Conservation (phyloP, 257 asterid genomes). For the Thymus mandschuricus region DNA sequence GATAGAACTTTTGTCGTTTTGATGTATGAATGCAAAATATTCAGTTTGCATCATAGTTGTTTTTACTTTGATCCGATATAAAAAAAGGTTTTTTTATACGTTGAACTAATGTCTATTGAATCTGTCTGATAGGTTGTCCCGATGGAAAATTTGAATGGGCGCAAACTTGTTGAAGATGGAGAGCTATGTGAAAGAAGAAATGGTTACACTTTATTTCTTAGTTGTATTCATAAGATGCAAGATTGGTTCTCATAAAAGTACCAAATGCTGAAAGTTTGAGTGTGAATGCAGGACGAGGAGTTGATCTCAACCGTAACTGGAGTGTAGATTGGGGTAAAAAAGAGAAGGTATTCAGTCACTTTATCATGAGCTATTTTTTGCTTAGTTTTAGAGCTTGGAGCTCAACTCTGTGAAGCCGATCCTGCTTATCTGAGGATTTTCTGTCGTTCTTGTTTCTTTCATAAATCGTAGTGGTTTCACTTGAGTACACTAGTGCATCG, state of each 20-base stretch:
- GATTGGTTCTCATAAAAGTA: slow-evolving; percentile 11
- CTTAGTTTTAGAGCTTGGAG: slow-evolving; percentile 7
- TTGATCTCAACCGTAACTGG: slow-evolving; percentile 96
- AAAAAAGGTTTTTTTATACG: no score
- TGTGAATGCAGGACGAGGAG: slow-evolving; percentile 84
- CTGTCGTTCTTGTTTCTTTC: background rate
- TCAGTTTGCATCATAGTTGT: background rate
- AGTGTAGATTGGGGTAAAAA: slow-evolving; percentile 98
- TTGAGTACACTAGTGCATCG: slow-evolving; percentile 8
- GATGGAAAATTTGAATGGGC: slow-evolving; percentile 89
- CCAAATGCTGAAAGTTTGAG: slow-evolving; percentile 21
- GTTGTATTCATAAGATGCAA: slow-evolving; percentile 21
- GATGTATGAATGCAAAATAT: background rate
- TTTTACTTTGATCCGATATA: background rate
- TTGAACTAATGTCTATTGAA: slow-evolving; percentile 29
- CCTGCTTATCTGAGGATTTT: slow-evolving; percentile 10
- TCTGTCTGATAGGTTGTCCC: slow-evolving; percentile 74
- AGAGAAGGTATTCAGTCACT: slow-evolving; percentile 69
- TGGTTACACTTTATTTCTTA: slow-evolving; percentile 46
- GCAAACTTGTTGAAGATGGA: slow-evolving; percentile 92
- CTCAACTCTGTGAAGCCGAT: slow-evolving; percentile 15
- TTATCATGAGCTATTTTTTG: slow-evolving; percentile 20
- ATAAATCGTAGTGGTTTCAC: slow-evolving; percentile 7
- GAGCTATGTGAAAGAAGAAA: slow-evolving; percentile 98
- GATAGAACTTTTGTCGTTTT: background rate